Evolutionary conservation across 1,284 basidiomycete genomes (phyloP).

Genomic region (Vanrija pseudolonga): DNA sequence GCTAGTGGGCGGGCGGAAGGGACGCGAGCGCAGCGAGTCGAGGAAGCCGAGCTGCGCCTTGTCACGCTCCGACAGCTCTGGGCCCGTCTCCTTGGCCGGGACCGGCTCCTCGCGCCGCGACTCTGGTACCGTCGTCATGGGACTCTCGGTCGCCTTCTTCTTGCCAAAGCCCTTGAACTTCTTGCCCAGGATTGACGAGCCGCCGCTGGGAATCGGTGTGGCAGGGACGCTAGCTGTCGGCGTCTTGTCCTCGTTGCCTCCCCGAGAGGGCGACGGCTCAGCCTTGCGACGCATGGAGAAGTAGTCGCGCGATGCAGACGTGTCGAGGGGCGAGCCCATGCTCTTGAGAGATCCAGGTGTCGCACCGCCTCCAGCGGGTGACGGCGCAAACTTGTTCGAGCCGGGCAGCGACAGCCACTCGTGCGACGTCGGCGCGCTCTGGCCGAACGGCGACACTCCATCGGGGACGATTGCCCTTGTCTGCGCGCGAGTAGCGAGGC

Average conservation of each 20-base stretch:
- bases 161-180: constrained; percentile 69
- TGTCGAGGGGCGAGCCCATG: no score
- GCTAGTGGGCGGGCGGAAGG: constrained; percentile 66
- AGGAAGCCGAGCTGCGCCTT: constrained; percentile 52
- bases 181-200: constrained; percentile 61
- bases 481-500: constrained; percentile 63
- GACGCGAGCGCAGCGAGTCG: constrained; percentile 63
- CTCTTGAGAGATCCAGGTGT: background rate
- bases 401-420: constrained; percentile 25
- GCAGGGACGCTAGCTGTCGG: background rate
- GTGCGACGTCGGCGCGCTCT: constrained; percentile 26
- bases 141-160: constrained; percentile 51
- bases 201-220: constrained; percentile 1
- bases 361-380: background rate
- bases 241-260: constrained; percentile 8
- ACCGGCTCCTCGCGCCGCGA: constrained; percentile 19
- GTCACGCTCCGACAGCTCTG: constrained; percentile 40
- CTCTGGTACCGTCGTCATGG: constrained; percentile 40
- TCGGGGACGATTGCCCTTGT: constrained; percentile 52
- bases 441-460: constrained; percentile 20
- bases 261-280: background rate
- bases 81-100: constrained; percentile 12
- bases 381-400: background rate
- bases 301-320: constrained; percentile 27
- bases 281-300: constrained; percentile 31